Evolutionary conservation across 2,329 filamentous ascomycete genomes (phyloP).

Genomic region (Rutstroemia sp.): DNA sequence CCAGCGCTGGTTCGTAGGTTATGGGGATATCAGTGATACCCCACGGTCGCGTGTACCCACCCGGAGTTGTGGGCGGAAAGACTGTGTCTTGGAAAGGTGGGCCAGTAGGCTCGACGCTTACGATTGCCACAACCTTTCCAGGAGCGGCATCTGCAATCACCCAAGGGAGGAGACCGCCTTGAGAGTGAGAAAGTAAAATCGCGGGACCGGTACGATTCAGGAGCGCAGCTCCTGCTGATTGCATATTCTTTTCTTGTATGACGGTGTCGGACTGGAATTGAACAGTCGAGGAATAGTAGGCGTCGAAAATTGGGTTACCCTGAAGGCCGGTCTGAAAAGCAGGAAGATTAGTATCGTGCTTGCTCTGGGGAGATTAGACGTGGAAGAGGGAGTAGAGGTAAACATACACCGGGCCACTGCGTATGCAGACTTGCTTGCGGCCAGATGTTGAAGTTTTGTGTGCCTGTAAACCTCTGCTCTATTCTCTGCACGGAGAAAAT

Average conservation of each 20-base stretch:
- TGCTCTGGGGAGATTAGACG: background rate
- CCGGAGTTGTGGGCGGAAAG: background rate
- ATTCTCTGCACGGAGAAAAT: conserved; percentile 17
- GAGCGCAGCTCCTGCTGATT: conserved; percentile 33
- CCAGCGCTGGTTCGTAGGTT: conserved; percentile 30
- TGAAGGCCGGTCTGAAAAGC: conserved; percentile 15
- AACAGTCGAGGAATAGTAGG: conserved; percentile 33
- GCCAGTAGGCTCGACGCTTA: conserved; percentile 40
- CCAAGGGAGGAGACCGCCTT: conserved; percentile 37
- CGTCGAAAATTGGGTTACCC: conserved; percentile 22
- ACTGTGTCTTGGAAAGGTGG: conserved; percentile 39
- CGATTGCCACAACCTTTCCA: conserved; percentile 34
- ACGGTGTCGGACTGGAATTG: conserved; percentile 31
- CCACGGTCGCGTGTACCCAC: conserved; percentile 32
- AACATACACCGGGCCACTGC: conserved; percentile 32
- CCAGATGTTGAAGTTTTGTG: conserved; percentile 17
- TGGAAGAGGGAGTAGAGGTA: background rate
- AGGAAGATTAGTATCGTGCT: background rate
- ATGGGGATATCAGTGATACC: conserved; percentile 43
- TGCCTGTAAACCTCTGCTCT: conserved; percentile 25
- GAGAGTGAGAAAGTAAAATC: conserved; percentile 33
- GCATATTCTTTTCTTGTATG: conserved; percentile 33
- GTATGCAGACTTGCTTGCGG: conserved; percentile 33
- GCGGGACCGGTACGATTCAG: conserved; percentile 19
- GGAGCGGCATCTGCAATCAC: conserved; percentile 37